phyloP scores from a whole-genome alignment of 164 flowering plant species.

The Vitis riparia region DNA sequence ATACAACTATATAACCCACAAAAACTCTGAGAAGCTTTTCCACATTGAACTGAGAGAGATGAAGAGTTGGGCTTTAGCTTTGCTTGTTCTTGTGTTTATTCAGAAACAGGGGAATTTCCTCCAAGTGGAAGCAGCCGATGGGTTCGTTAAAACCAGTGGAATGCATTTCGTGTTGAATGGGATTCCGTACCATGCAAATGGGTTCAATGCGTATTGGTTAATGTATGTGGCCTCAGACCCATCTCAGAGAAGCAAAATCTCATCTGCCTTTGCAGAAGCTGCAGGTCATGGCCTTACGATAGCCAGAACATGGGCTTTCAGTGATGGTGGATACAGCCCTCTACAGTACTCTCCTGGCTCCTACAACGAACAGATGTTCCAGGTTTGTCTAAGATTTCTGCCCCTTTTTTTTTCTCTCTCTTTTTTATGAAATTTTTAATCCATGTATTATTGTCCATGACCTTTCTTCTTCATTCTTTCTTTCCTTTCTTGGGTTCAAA shows the following conservation, averaged over 20 bases:
- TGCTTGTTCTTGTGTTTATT: conserved; percentile 19
- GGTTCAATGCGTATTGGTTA: conserved; percentile 93
- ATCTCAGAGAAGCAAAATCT: conserved; percentile 52
- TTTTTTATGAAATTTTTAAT: not conserved
- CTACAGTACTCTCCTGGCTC: conserved; percentile 76
- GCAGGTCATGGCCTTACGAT: conserved; percentile 55
- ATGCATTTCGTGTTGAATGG: conserved; percentile 61
- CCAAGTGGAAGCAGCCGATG: conserved; percentile 41
- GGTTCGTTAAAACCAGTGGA: conserved; percentile 52
- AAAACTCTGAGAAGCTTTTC: no score
- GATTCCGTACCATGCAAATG: conserved; percentile 66
- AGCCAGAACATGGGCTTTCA: conserved; percentile 87
- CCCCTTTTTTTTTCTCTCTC: not conserved
- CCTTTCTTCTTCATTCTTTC: not conserved
- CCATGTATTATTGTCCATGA: not conserved
- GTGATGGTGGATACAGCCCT: conserved; percentile 62
- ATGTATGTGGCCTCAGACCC: conserved; percentile 68
- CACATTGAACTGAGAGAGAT: conserved; percentile 7
- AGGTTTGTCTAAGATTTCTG: conserved; percentile 33
- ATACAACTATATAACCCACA: no score
- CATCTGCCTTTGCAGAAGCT: conserved; percentile 65
- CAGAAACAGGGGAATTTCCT: conserved; percentile 12
- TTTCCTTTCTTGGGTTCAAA: not conserved
- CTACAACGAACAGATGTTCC: conserved; percentile 76
- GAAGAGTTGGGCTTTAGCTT: conserved; percentile 28